Base-by-base conservation (phyloP, 78 protist genomes). In the Polysphondylium violaceum region DNA sequence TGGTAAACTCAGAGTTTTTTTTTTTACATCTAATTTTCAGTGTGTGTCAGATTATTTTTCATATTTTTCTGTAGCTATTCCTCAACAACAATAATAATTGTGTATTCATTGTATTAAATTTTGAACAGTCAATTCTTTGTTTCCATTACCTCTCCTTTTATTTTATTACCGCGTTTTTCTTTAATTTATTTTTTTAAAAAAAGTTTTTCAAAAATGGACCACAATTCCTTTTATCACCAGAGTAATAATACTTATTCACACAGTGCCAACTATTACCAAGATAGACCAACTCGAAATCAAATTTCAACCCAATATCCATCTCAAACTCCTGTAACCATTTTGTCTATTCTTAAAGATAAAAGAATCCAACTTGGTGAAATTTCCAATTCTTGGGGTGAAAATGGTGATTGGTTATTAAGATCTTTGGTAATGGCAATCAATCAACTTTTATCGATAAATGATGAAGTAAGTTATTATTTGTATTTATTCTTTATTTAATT, bases 361-460 rank as follows among this genome's bases (percentile, higher is more conserved):
- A 79, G 40, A 41, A 79, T 79, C 31, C 59, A 77, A 21, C 35
- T 77, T 9, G 75, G 40, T 14, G 87, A 68, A 14, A 36, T 21
- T 31, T n/a, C 76, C 19, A 64, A 79, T 23, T 67, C 89, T 23
- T 72, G 74, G 60, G 43, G 25, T 55, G 65, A 56, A 53, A 53
- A 72, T 33, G 78, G 60, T 14, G 89, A 79, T 67, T 79, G 89
- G 72, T 44, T 79, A 53, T 6, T 79, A 67, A 79, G 56, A 55
- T 8, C 59, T 29, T 55, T 79, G 55, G 75, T 79, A 36, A 19
- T 79, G 41, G 51, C 53, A 25, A 79, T 79, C 1, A 68, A 79
- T 55, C 76, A 64, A 53, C 27, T 79, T 41, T 56, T 79, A 53
- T 67, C 89, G 0, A 9, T 50, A 33, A 73, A 73, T 67, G 89